Conservation (phyloP, 1,139 yeast species). For the Blastobotrys serpentis region DNA sequence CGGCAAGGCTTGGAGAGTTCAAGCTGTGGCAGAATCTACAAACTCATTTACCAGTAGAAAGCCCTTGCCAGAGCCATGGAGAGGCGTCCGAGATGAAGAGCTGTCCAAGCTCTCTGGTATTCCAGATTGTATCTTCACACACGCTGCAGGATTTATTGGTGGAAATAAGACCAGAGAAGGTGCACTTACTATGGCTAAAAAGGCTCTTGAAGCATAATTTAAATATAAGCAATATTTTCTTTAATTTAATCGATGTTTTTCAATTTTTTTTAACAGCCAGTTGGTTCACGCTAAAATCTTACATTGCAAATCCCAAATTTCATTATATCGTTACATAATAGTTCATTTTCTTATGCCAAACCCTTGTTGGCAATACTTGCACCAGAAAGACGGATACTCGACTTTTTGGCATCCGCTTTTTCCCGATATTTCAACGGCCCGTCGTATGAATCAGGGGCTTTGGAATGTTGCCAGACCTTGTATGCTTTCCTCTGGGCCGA, state of each 20-base stretch:
- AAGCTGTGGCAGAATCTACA: constrained; percentile 77
- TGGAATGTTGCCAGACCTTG: constrained; percentile 24
- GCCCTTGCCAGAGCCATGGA: constrained; percentile 86
- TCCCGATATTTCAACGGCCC: constrained; percentile 17
- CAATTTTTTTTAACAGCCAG: not conserved
- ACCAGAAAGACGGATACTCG: constrained; percentile 10
- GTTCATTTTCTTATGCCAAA: constrained; percentile 14
- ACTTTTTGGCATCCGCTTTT: constrained; percentile 9
- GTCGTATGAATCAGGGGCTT: constrained; percentile 22
- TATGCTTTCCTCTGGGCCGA: constrained; percentile 23
- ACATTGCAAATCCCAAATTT: too few species aligned
- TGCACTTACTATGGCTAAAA: constrained; percentile 71
- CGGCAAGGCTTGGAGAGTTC: constrained; percentile 77
- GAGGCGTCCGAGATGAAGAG: constrained; percentile 89
- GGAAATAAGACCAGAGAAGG: constrained; percentile 83
- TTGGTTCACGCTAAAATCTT: not conserved
- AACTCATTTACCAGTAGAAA: constrained; percentile 80
- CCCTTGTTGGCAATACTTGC: constrained; percentile 17
- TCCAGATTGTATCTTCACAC: constrained; percentile 84
- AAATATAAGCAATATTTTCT: not conserved
- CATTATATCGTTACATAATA: not conserved
- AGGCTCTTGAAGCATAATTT: constrained; percentile 40
- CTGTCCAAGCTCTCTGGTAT: constrained; percentile 72
- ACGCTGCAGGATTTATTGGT: constrained; percentile 97
- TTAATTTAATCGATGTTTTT: not conserved